phyloP scores from a whole-genome alignment of 78 protist genomes.

The Dictyostelium capitatum region DNA sequence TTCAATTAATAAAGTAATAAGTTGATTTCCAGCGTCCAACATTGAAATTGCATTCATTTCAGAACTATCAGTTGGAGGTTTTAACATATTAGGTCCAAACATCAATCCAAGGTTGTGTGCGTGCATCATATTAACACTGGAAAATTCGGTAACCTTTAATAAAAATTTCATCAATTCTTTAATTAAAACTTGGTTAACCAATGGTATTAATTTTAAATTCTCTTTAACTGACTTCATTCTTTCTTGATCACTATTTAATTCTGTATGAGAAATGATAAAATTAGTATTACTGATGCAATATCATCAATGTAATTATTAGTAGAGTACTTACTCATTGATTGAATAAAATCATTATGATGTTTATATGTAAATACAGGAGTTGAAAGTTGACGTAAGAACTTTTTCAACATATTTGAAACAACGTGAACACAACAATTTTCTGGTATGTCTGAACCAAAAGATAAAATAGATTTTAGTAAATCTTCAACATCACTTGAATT shows the following conservation, averaged over 20 bases:
- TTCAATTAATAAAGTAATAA: constrained; percentile 57
- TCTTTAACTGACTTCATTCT: constrained; percentile 31
- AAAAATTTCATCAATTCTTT: constrained; percentile 47
- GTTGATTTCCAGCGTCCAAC: constrained; percentile 68
- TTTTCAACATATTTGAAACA: constrained; percentile 60
- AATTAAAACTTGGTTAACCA: constrained; percentile 33
- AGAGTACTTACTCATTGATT: constrained; percentile 5
- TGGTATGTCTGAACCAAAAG: constrained; percentile 60
- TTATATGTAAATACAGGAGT: constrained; percentile 66
- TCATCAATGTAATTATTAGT: neutral
- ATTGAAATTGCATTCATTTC: constrained; percentile 35
- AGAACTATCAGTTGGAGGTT: constrained; percentile 34
- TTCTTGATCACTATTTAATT: constrained; percentile 54
- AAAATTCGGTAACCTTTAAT: constrained; percentile 29
- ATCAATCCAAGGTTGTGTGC: constrained; percentile 62
- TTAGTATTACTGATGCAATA: neutral
- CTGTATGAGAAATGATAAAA: too few species aligned
- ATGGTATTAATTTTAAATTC: constrained; percentile 25
- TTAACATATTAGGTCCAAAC: constrained; percentile 74
- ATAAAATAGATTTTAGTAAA: constrained; percentile 49
- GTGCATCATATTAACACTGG: constrained; percentile 70
- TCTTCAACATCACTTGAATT: constrained; percentile 67
- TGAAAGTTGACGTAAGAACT: constrained; percentile 59
- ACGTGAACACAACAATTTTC: constrained; percentile 66
- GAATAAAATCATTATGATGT: constrained; percentile 63